Base-by-base conservation (phyloP, 495 filamentous ascomycete genomes). In the Penicillium maclennaniae region DNA sequence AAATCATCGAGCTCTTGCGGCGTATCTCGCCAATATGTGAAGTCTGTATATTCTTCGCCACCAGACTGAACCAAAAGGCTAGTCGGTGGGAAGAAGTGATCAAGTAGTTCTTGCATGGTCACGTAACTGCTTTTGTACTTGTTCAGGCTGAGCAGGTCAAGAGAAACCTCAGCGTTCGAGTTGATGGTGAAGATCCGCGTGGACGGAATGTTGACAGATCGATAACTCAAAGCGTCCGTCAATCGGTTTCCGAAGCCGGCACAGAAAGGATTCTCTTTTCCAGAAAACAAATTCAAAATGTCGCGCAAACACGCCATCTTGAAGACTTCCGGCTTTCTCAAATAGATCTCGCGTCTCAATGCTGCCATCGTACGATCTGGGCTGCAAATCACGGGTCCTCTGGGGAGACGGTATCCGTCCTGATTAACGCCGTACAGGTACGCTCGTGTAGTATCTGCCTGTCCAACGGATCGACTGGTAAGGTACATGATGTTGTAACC, bases 401-500 rank as follows among this genome's bases (percentile, higher is more conserved):
- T 87, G 0, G 93, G 93, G 15, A 99, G 65, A 27, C 82, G 83
- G 68, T 90, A 95, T 31, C 86, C 85, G 51, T 96, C 92, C 66
- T 99, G 93, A 16, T 81, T 75, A 16, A 99, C 88, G 9, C 92
- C 92, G 44, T 92, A 85, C 0, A 99, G 78, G 70, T 99, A 99
- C 2, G 88, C 83, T 49, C 95, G 75, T 7, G 93, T 99, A 0
- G 80, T 91, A 68, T 99, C 93, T 21, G 93, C 86, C 68, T 95
- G 92, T 0, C 93, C 93, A 43, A 97, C 91, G 7, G 88, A 90
- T 40, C 93, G 85, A 71, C 88, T 93, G 0, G 95, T 99, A 34
- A 99, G 81, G 63, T 99, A 99, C 79, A 99, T 88, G 60, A 99
- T 91, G 66, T 99, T 95, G 74, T 99, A 99, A 3, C 93, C 93